Percentiles rank a stretch among this genome's conserved stretches.
Evolutionary conservation across 768 basidiomycete genomes (phyloP).

Genomic region (Rhizopogon vesiculosus): DNA sequence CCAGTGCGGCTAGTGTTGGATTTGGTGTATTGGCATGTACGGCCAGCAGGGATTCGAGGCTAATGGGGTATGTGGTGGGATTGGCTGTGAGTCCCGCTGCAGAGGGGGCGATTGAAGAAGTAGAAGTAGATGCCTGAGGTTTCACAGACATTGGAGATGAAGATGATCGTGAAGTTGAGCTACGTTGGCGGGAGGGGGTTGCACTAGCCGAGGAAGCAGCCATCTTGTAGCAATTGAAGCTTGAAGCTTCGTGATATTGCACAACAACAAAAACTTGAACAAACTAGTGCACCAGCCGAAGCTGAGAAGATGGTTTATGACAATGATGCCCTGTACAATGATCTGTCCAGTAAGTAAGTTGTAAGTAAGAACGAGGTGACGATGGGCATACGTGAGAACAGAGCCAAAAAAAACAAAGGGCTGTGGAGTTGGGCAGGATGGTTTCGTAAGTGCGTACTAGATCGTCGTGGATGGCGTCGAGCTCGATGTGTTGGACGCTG

Average conservation of each 20-base stretch:
- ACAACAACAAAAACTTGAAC: background rate
- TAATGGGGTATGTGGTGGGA: constrained; percentile 30
- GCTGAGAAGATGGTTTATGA: background rate
- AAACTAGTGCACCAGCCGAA: background rate
- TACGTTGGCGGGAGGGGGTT: constrained; percentile 19
- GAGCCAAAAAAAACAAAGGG: too few species aligned
- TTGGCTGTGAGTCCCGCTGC: constrained; percentile 23
- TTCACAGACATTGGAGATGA: constrained; percentile 27
- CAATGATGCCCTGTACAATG: background rate
- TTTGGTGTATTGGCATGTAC: constrained; percentile 48
- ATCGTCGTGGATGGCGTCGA: background rate
- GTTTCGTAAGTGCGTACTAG: background rate
- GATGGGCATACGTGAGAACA: too few species aligned
- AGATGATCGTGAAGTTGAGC: constrained; percentile 14
- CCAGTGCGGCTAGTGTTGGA: constrained; percentile 59
- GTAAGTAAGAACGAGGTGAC: background rate
- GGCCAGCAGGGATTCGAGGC: constrained; percentile 51
- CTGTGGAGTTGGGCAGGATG: too few species aligned
- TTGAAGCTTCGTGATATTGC: background rate
- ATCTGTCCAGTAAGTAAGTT: background rate
- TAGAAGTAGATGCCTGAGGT: constrained; percentile 26
- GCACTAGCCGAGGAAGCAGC: constrained; percentile 6
- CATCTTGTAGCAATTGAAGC: background rate
- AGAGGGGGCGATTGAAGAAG: constrained; percentile 21
- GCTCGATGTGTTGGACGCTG: background rate